Evolutionary conservation across 805 yeast species (phyloP).

Genomic region (Metschnikowia vanudenii): DNA sequence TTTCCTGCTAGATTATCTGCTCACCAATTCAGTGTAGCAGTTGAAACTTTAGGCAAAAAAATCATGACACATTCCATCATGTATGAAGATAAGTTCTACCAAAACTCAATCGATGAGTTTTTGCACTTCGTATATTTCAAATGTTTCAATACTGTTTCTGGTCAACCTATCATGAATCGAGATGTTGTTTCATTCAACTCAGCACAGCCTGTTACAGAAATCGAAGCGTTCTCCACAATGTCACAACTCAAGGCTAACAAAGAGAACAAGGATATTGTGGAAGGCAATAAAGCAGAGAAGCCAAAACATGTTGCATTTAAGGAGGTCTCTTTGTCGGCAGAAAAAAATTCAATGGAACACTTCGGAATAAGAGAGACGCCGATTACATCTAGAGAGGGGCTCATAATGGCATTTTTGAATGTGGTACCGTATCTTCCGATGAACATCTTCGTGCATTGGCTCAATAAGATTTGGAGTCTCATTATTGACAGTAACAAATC

Average conservation of each 20-base stretch:
- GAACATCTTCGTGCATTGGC: constrained; percentile 44
- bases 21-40: constrained; percentile 55
- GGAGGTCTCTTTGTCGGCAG: constrained; percentile 17
- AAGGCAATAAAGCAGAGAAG: constrained; percentile 31
- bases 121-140: constrained; percentile 42
- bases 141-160: constrained; percentile 38
- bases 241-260: constrained; percentile 26
- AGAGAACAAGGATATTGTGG: constrained; percentile 24
- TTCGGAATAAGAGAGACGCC: constrained; percentile 30
- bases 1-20: constrained; percentile 57
- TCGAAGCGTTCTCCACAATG: constrained; percentile 37
- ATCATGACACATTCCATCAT: constrained; percentile 28
- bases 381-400: constrained; percentile 48
- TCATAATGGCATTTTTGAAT: constrained; percentile 46
- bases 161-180: constrained; percentile 22
- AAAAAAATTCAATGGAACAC: constrained; percentile 16
- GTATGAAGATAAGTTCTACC: constrained; percentile 8
- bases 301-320: constrained; percentile 28
- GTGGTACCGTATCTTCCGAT: constrained; percentile 53
- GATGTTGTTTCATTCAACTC: constrained; percentile 24
- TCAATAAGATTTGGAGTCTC: constrained; percentile 42
- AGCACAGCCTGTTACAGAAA: constrained; percentile 40
- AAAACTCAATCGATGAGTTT: constrained; percentile 33
- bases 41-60: constrained; percentile 52
- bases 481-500: constrained; percentile 29